Percentiles rank a stretch among this genome's conserved stretches.
Conservation (phyloP, 805 yeast species). For the Tetrapisispora phaffii region DNA sequence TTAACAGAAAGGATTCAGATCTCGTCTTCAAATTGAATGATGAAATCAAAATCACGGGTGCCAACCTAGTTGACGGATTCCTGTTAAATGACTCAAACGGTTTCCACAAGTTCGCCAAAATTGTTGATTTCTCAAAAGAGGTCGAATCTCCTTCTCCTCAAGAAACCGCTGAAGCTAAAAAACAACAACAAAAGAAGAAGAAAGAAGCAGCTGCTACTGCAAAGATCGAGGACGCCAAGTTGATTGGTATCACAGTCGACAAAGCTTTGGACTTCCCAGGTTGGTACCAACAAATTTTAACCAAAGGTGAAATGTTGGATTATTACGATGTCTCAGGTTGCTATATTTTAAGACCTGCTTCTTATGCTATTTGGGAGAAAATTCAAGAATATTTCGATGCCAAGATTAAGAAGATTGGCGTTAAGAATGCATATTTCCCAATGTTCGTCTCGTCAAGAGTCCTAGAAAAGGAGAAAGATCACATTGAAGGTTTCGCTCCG, state of each 20-base stretch:
- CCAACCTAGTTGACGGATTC: constrained; percentile 15
- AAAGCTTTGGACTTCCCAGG: constrained; percentile 86
- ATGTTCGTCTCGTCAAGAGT: constrained; percentile 93
- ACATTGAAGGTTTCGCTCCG: constrained; percentile 97
- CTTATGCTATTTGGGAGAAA: constrained; percentile 88
- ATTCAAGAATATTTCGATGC: constrained; percentile 82
- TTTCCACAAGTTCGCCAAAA: constrained; percentile 29
- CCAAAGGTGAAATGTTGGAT: constrained; percentile 97
- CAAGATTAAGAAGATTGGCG: constrained; percentile 79
- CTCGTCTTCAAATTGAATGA: constrained; percentile 21
- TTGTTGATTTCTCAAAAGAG: constrained; percentile 43
- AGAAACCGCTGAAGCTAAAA: constrained; percentile 6
- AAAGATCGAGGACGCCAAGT: constrained; percentile 70
- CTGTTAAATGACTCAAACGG: constrained; percentile 27
- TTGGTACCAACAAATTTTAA: constrained; percentile 94
- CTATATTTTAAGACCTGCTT: constrained; percentile 92
- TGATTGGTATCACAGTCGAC: constrained; percentile 93
- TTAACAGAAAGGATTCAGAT: constrained; percentile 30
- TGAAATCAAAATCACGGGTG: constrained; percentile 15
- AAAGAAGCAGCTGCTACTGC: constrained; percentile 31
- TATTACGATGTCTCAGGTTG: constrained; percentile 98
- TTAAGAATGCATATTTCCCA: constrained; percentile 93
- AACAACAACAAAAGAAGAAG: constrained; percentile 1
- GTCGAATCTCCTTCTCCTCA: constrained; percentile 33
- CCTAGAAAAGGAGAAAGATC: constrained; percentile 95